Evolutionary conservation across 345 rosid species (phyloP), one percentile per base, ranked within the genome.

Genomic region (Eucalyptus curtisii): DNA sequence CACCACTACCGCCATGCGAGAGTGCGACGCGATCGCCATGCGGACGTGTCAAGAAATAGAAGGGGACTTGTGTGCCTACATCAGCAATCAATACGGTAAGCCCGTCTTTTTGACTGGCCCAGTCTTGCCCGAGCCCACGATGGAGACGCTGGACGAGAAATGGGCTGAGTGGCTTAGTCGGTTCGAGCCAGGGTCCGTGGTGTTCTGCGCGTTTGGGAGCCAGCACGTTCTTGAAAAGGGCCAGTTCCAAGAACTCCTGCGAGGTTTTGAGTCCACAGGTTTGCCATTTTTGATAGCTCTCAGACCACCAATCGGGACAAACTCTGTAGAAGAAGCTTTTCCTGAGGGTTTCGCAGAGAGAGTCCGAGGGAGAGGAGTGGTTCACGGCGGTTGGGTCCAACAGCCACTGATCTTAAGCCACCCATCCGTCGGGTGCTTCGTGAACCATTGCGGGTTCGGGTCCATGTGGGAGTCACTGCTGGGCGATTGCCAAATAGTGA

Each of bases 381-480:
- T 95, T 24, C 90, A 87, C 33, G 92, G 94, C 4, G 95, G 91
- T 7, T 95, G 97, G 97, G 92, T 94, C 49, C 95, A 90, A 55
- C 97, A 96, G 55, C 90, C 92, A 12, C 30, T 81, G 88, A 90
- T 96, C 15, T 52, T 96, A 87, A 82, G 76, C 33, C 96, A 96
- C 90, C 90, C 91, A 5, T 92, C 97, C 1, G 92, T 95, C 2
- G 97, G 98, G n/a, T 95, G 96, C 90, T 94, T 96, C 47, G 97
- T 96, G 88, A 94, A 86, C 88, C 98, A 95, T 68, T 92, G 97
- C 48, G 98, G 98, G 90, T 95, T 92, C 80, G 95, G 97, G 17
- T 94, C 97, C 0, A 94, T 94, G 97, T 96, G 96, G 96, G 98
- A 96, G 89, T 91, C 96, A 14, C 90, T 96, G 87, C 79, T 93